Evolutionary conservation across 2,329 filamentous ascomycete genomes (phyloP).

Genomic region (Teratosphaeria zuluensis): DNA sequence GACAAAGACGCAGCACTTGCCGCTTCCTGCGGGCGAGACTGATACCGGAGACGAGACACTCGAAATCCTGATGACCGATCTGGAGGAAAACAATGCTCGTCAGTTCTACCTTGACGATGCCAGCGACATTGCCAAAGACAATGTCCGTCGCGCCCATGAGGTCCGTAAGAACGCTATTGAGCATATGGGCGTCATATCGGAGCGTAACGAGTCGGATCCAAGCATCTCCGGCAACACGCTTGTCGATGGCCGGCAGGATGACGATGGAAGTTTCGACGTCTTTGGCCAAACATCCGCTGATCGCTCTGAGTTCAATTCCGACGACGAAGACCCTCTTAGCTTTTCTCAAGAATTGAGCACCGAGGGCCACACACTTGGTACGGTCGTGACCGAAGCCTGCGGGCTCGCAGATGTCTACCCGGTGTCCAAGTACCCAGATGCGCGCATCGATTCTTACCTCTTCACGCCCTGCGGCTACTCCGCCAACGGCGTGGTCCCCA

Average conservation of each 20-base stretch:
- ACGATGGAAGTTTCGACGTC: conserved; percentile 59
- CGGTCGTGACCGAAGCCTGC: conserved; percentile 81
- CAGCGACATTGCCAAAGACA: conserved; percentile 79
- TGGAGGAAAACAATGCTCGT: conserved; percentile 56
- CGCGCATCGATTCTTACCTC: conserved; percentile 88
- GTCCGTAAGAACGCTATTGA: conserved; percentile 51
- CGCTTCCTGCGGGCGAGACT: conserved; percentile 42
- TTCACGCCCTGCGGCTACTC: conserved; percentile 97
- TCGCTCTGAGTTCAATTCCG: conserved; percentile 45
- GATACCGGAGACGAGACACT: conserved; percentile 59
- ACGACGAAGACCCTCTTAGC: conserved; percentile 48
- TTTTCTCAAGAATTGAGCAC: conserved; percentile 71
- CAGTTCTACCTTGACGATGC: conserved; percentile 69
- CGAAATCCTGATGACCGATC: conserved; percentile 59
- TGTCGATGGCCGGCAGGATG: conserved; percentile 20
- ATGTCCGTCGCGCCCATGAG: conserved; percentile 57
- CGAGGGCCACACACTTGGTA: conserved; percentile 87
- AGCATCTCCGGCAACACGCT: conserved; percentile 28
- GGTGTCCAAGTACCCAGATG: conserved; percentile 75
- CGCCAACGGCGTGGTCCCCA: conserved; percentile 88
- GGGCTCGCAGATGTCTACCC: conserved; percentile 87
- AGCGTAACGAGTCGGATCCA: conserved; percentile 32
- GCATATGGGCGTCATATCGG: conserved; percentile 51
- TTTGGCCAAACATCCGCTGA: conserved; percentile 66
- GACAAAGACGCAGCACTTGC: conserved; percentile 50